These are phyloP conservation scores for Rhodotorula sp. DNA, from an alignment of 1,284 basidiomycete genomes.

Conservation along the genomic window DNA sequence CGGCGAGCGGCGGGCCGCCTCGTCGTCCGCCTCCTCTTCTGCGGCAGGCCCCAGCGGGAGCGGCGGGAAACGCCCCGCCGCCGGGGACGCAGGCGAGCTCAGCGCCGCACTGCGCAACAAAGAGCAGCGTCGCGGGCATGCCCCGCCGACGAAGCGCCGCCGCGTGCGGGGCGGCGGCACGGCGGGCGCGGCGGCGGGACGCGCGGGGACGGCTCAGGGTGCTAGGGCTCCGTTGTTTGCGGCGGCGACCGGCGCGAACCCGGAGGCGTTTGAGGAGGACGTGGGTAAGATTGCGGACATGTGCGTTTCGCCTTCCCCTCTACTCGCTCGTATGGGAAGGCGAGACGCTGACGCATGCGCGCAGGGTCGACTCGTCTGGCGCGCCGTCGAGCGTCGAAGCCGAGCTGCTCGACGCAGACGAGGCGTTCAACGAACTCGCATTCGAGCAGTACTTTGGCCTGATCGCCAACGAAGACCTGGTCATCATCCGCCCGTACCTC, in stretches of 20 bases:
- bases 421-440: constrained; percentile 53
- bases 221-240: constrained; percentile 38
- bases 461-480: constrained; percentile 73
- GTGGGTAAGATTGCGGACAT: constrained; percentile 59
- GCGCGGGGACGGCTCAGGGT: constrained; percentile 15
- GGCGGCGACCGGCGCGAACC: constrained; percentile 61
- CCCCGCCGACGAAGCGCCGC: constrained; percentile 52
- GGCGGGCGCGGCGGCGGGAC: constrained; percentile 23
- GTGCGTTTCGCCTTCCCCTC: constrained; percentile 3
- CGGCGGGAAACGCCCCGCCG: constrained; percentile 3
- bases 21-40: background rate
- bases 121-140: constrained; percentile 54
- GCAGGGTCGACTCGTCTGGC: constrained; percentile 14
- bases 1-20: constrained; percentile 1
- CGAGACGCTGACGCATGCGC: background rate
- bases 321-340: background rate
- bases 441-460: constrained; percentile 83
- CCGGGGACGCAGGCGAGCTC: constrained; percentile 22
- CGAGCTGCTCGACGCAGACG: constrained; percentile 9
- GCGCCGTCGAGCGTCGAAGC: constrained; percentile 11
- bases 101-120: constrained; percentile 71
- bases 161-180: constrained; percentile 49
- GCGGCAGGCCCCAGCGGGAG: background rate
- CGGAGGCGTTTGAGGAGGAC: constrained; percentile 58
- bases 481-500: constrained; percentile 83